Base-by-base conservation (phyloP, 805 yeast genomes). In the Candida ovalis region DNA sequence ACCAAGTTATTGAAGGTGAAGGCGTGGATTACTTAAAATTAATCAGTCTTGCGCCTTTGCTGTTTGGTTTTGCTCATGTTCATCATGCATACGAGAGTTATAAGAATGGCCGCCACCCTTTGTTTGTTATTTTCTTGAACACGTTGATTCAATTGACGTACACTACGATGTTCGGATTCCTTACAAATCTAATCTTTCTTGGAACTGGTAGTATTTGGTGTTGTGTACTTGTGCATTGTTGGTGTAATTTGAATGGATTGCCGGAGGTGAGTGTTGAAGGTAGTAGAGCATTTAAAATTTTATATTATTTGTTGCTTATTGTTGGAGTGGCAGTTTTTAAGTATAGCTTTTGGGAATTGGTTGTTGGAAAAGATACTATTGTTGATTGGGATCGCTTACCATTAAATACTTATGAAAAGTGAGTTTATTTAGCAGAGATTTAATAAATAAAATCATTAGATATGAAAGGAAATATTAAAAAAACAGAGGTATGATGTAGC, bases 61-160 rank as follows among this genome's bases (percentile, higher is more conserved):
- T 81, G 47, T 88, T 88, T 68, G 90, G 91, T 1, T 56, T 84
- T 23, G 94, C 95, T 0, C 96, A 88, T 64, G 43, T 85, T 21
- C 92, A 88, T 60, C 96, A 88, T 61, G 89, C 79, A 2, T 71
- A 71, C 52, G 82, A 78, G 46, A 54, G 76, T 40, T 71, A 71
- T 50, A 52, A 51, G 36, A 50, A 47, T 46, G 64, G 58, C 9
- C 53, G 62, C 1, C 39, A 57, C 5, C 61, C 70, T 2, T 17
- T 69, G 2, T 33, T 51, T 0, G 56, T 65, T 17, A 70, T 81
- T 1, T 27, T 74, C 1, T 33, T 72, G 4, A 59, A 66, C 6
- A 68, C 76, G 2, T 18, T 61, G 0, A 72, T 82, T 49, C 96
- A 89, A 54, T 65, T 82, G 40, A 44, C 61, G 0, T 88, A 85